Conservation (phyloP, 1,139 yeast species). For the Pichia sp. region DNA sequence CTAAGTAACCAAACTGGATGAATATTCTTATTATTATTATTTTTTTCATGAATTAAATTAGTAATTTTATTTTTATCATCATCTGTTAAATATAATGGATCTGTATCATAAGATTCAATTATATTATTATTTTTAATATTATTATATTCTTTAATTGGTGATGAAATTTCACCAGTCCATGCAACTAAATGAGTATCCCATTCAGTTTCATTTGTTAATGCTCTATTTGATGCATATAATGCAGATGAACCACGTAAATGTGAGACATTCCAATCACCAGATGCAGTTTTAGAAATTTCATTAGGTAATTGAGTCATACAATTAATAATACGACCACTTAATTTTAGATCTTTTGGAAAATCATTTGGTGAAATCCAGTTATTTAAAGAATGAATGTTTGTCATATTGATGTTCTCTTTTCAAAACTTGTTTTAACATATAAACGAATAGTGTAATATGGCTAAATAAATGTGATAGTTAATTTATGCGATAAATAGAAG, state of each 20-base stretch:
- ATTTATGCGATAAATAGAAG: too few species aligned
- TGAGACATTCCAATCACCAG: constrained; percentile 41
- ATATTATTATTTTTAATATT: constrained; percentile 1
- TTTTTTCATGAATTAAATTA: constrained; percentile 36
- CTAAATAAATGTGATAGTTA: too few species aligned
- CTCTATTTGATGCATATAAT: constrained; percentile 64
- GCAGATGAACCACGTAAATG: constrained; percentile 83
- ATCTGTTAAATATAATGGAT: constrained; percentile 56
- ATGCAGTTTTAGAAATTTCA: constrained; percentile 41
- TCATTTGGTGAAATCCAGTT: constrained; percentile 20
- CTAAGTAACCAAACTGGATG: constrained; percentile 86
- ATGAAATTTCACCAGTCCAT: constrained; percentile 80
- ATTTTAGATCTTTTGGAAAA: constrained; percentile 16
- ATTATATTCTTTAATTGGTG: constrained; percentile 2
- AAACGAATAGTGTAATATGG: too few species aligned
- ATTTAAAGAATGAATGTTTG: not conserved
- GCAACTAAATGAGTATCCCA: constrained; percentile 90
- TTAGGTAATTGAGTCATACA: constrained; percentile 67
- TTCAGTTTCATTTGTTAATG: constrained; percentile 55
- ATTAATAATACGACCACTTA: constrained; percentile 61
- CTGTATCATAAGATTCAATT: constrained; percentile 33
- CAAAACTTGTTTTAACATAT: too few species aligned
- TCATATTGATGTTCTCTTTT: not conserved
- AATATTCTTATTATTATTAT: constrained; percentile 44
- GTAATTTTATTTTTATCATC: constrained; percentile 49